Evolutionary conservation across 257 asterid genomes (phyloP).

Genomic region (Vinca minor): DNA sequence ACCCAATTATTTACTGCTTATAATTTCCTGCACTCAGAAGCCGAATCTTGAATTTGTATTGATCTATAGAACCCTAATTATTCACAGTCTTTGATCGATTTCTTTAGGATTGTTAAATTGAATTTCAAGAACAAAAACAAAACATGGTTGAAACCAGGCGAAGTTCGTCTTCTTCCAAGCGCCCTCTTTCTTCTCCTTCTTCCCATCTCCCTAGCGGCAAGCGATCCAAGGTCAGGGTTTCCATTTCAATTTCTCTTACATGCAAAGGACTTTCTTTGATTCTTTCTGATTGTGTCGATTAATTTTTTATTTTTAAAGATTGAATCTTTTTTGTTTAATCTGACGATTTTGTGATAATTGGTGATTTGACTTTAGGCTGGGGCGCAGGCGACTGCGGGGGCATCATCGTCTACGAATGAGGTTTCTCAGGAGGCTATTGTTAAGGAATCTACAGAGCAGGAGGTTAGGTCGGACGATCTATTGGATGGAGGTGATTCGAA

Average conservation of each 20-base stretch:
- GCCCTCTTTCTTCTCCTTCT: conserved; percentile 49
- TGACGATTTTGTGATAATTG: not conserved
- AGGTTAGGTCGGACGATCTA: conserved; percentile 67
- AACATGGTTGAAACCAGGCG: conserved; percentile 88
- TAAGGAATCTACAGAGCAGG: conserved; percentile 38
- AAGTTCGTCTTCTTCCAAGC: conserved; percentile 74
- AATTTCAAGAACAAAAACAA: conserved; percentile 10
- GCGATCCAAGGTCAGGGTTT: conserved; percentile 67
- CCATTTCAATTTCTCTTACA: conserved; percentile 7
- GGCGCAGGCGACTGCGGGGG: conserved; percentile 68
- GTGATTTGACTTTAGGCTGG: not conserved
- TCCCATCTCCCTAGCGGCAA: conserved; percentile 53
- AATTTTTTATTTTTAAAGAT: too few relatives aligned
- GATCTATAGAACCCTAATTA: conserved; percentile 30
- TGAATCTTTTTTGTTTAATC: not conserved
- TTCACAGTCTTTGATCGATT: not conserved
- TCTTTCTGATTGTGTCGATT: not conserved
- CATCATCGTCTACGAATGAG: conserved; percentile 50
- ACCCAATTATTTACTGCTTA: too few relatives aligned
- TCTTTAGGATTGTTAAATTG: conserved; percentile 9
- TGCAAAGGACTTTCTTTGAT: conserved; percentile 16
- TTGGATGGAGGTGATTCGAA: too few relatives aligned
- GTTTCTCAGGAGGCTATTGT: conserved; percentile 31
- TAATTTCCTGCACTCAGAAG: too few relatives aligned
- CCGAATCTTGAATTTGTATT: conserved; percentile 10